Base-by-base conservation (phyloP, 2,329 filamentous ascomycete genomes). In the Intubia oerlemansii region DNA sequence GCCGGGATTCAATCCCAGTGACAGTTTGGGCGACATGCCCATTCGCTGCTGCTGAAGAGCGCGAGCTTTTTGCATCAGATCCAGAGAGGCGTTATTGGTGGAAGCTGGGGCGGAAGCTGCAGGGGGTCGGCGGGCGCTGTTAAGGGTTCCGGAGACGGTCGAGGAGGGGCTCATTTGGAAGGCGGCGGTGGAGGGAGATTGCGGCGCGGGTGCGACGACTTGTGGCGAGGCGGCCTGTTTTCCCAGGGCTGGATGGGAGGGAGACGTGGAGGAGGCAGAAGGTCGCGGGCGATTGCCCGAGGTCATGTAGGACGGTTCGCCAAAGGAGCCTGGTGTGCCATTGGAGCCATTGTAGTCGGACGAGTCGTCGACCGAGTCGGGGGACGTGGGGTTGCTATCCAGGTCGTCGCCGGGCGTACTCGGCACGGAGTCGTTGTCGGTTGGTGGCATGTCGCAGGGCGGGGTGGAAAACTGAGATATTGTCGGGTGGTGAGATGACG, bases 91-190 rank as follows among this genome's bases (percentile, higher is more conserved):
- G 17, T 37, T 48, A 24, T 45, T 46, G 1, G 54, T 43, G 9
- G 51, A 43, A 10, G 52, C 51, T 13, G 51, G 44, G 8, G 19
- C 8, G 19, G n/a, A n/a, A 21, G 8, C n/a, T 21, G 8, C 19
- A 8, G 19, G 8, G 4, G 65, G 67, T 27, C 63, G 56, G 33
- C 68, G 56, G 5, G 64, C 67, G 38, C 53, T 66, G 48, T 73
- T 81, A 42, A 92, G 55, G 33, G 78, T 65, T 23, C 81, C 81
- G 4, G 84, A 57, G 23, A 79, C 72, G 17, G 76, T 88, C n/a
- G 82, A 92, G n/a, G 71, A 82, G 6, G 75, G 54, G 32, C 67
- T 79, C 68, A 91, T 82, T 32, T 52, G 48, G 15, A 50, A 49
- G 17, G 54, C 44, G 10, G 31, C 53, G 28, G 54, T 57, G 53